Evolutionary conservation across 176 grass and related monocot species (phyloP).

Genomic region (Ananas comosus): DNA sequence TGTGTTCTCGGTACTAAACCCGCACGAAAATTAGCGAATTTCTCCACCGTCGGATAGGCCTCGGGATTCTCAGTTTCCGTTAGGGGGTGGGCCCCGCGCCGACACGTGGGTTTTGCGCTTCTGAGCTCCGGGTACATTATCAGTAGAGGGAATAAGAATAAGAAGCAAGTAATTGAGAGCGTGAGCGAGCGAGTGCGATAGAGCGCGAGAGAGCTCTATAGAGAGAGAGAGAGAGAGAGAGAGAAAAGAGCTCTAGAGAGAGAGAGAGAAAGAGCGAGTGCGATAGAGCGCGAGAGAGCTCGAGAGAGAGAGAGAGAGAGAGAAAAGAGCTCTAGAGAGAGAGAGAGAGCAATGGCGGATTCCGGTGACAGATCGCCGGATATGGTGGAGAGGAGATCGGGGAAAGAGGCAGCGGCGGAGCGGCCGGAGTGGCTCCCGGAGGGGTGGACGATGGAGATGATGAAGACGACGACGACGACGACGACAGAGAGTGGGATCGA

Average conservation of each 20-base stretch:
- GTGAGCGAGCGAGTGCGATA: too few relatives aligned
- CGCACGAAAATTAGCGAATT: too few relatives aligned
- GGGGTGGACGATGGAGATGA: not conserved
- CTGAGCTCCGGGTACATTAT: not conserved
- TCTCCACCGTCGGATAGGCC: not conserved
- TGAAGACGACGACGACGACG: not conserved
- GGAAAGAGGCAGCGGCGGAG: not conserved
- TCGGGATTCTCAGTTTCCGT: not conserved
- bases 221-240: not conserved
- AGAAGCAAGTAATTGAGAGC: too few relatives aligned
- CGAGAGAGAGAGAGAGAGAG: too few relatives aligned
- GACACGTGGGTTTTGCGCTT: not conserved
- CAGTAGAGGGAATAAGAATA: too few relatives aligned
- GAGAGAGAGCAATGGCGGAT: not conserved
- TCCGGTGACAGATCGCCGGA: not conserved
- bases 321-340: too few relatives aligned
- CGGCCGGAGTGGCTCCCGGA: not conserved
- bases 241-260: not conserved
- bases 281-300: too few relatives aligned
- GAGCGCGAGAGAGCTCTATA: too few relatives aligned
- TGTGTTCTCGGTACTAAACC: too few relatives aligned
- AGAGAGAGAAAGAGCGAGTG: too few relatives aligned
- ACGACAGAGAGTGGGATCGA: not conserved
- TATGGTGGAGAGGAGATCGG: not conserved
- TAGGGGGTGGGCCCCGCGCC: not conserved